phyloP scores from a whole-genome alignment of 2,329 filamentous ascomycete species.

The Aciculosporium take region DNA sequence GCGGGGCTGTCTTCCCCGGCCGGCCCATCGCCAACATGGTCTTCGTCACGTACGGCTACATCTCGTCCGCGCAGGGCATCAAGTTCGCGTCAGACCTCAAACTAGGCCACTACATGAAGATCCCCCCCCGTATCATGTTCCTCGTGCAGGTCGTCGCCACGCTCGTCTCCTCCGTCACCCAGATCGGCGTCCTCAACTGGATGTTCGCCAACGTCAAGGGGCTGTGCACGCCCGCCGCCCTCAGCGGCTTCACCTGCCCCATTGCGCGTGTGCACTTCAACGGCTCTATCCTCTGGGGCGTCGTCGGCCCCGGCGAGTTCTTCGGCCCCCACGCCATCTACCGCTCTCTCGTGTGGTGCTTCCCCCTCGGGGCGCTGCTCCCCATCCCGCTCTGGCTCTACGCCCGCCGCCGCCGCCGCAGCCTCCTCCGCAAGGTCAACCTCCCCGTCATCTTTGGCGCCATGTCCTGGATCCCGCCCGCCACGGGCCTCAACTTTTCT shows the following conservation, averaged over 20 bases:
- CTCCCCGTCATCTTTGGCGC: conserved; percentile 72
- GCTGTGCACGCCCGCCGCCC: conserved; percentile 65
- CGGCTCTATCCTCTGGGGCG: conserved; percentile 78
- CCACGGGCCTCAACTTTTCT: conserved; percentile 74
- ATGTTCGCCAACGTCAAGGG: conserved; percentile 67
- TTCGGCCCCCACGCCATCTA: conserved; percentile 67
- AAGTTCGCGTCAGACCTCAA: conserved; percentile 83
- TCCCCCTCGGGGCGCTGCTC: conserved; percentile 59
- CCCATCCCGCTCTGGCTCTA: conserved; percentile 65
- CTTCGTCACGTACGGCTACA: conserved; percentile 83
- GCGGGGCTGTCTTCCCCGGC: conserved; percentile 68
- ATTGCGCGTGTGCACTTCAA: conserved; percentile 84
- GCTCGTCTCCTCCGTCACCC: conserved; percentile 61
- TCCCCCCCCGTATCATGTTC: conserved; percentile 66
- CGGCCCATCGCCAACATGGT: conserved; percentile 87
- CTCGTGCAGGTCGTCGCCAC: conserved; percentile 65
- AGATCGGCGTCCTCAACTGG: conserved; percentile 79
- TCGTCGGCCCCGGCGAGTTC: conserved; percentile 70
- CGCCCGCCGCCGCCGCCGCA: conserved; percentile 41
- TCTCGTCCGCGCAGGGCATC: conserved; percentile 75
- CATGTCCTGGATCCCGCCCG: conserved; percentile 75
- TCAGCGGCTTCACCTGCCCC: conserved; percentile 79
- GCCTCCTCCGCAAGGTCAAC: conserved; percentile 61
- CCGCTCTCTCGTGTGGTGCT: conserved; percentile 65
- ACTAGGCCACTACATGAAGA: conserved; percentile 79